Conservation (phyloP, 768 basidiomycete species). For the Boletus sp. region DNA sequence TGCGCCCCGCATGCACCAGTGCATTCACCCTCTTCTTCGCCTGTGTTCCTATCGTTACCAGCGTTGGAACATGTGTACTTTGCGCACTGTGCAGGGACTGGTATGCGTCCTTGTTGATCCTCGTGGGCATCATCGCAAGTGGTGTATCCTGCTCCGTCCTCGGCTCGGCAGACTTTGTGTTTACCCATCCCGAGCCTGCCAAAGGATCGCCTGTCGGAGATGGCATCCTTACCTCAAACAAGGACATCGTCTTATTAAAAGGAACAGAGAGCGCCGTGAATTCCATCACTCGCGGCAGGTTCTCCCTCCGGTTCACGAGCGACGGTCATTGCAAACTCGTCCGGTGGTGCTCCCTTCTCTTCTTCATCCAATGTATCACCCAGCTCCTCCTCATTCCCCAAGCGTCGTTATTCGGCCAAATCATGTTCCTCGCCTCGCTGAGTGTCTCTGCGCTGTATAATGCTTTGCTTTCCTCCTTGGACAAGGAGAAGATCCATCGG, state of each 20-base stretch:
- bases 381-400: slow-evolving; percentile 31
- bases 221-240: slow-evolving; percentile 22
- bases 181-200: slow-evolving; percentile 25
- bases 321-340: slow-evolving; percentile 8
- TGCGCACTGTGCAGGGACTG: slow-evolving; percentile 24
- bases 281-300: slow-evolving; percentile 25
- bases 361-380: slow-evolving; percentile 22
- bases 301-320: slow-evolving; percentile 23
- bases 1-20: slow-evolving; percentile 1
- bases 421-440: slow-evolving; percentile 29
- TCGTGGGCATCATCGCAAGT: slow-evolving; percentile 29
- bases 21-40: slow-evolving; percentile 7
- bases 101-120: slow-evolving; percentile 26
- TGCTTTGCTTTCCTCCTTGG: slow-evolving; percentile 27
- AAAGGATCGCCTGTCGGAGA: slow-evolving; percentile 26
- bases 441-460: slow-evolving; percentile 28
- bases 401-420: slow-evolving; percentile 27
- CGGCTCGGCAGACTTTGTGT: slow-evolving; percentile 22
- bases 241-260: slow-evolving; percentile 23
- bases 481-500: slow-evolving; percentile 22
- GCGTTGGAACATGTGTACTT: slow-evolving; percentile 18
- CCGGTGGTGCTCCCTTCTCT: slow-evolving; percentile 20
- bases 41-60: slow-evolving; percentile 19
- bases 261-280: slow-evolving; percentile 30
- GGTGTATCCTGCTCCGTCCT: slow-evolving; percentile 26